phyloP scores from a whole-genome alignment of 1,284 basidiomycete genomes.

The Leccinum insigne region DNA sequence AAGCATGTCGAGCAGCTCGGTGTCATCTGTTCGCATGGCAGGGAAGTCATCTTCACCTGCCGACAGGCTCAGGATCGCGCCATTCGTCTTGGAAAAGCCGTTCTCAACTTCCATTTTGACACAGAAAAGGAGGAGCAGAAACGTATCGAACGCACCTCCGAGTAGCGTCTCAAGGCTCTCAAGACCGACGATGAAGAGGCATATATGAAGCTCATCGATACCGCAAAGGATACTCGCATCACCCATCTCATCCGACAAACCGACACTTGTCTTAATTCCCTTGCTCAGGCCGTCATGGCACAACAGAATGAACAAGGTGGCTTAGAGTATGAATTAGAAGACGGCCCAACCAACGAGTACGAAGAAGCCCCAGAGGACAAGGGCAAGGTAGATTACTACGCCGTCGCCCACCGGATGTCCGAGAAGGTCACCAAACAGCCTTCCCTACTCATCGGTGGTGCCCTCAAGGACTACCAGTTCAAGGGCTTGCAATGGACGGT shows the following conservation, averaged over 20 bases:
- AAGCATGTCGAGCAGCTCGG: slow-evolving; percentile 95
- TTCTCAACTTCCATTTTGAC: slow-evolving; percentile 82
- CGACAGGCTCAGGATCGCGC: slow-evolving; percentile 76
- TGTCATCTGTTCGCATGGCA: slow-evolving; percentile 87
- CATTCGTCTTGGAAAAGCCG: slow-evolving; percentile 82
- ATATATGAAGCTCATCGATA: slow-evolving; percentile 99
- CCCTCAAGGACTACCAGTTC: slow-evolving; percentile 91
- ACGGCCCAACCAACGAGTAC: slow-evolving; percentile 76
- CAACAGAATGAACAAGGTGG: slow-evolving; percentile 86
- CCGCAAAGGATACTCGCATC: slow-evolving; percentile 99
- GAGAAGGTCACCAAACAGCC: slow-evolving; percentile 91
- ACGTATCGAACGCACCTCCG: slow-evolving; percentile 93
- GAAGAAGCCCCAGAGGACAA: slow-evolving; percentile 62
- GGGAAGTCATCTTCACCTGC: slow-evolving; percentile 67
- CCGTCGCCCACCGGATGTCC: slow-evolving; percentile 92
- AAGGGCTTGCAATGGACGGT: slow-evolving; percentile 99
- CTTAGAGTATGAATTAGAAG: slow-evolving; percentile 54
- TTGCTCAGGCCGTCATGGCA: slow-evolving; percentile 92
- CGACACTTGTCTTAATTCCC: slow-evolving; percentile 94
- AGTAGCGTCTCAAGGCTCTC: slow-evolving; percentile 98
- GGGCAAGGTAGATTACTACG: slow-evolving; percentile 94
- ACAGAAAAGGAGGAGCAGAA: slow-evolving; percentile 99
- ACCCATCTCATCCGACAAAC: slow-evolving; percentile 96
- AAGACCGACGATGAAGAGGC: slow-evolving; percentile 99
- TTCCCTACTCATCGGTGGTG: slow-evolving; percentile 77